phyloP scores from a whole-genome alignment of 805 yeast genomes.

The Vanderwaltozyma polyspora region DNA sequence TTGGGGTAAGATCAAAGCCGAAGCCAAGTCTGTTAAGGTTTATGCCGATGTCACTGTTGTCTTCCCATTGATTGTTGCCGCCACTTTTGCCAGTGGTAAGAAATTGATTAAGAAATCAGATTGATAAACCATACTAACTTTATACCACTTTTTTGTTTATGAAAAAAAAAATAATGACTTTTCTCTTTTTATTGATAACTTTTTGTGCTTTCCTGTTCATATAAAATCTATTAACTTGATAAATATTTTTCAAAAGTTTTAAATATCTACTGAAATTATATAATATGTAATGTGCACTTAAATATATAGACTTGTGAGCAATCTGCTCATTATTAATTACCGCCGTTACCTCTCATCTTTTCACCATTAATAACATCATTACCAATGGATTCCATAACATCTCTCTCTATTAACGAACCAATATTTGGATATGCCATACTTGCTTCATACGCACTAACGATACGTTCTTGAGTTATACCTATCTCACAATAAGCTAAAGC shows the following conservation, averaged over 20 bases:
- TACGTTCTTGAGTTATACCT: slow-evolving; percentile 74
- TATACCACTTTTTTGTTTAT: too few relatives aligned
- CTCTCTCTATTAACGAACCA: slow-evolving; percentile 63
- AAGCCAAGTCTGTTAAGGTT: slow-evolving; percentile 82
- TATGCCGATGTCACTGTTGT: slow-evolving; percentile 93
- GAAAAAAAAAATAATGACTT: too few relatives aligned
- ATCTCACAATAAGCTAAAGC: slow-evolving; percentile 77
- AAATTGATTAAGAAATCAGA: slow-evolving; percentile 2
- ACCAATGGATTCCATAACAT: slow-evolving; percentile 62
- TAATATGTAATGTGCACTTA: too few relatives aligned
- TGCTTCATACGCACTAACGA: slow-evolving; percentile 78
- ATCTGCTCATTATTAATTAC: background rate
- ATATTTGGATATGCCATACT: slow-evolving; percentile 64
- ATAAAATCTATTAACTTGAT: too few relatives aligned
- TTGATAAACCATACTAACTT: too few relatives aligned
- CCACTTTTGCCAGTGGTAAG: slow-evolving; percentile 73
- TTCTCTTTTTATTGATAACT: too few relatives aligned
- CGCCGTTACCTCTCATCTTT: slow-evolving; percentile 53
- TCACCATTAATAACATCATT: slow-evolving; percentile 59
- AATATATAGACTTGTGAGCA: too few relatives aligned
- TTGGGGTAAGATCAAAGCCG: slow-evolving; percentile 98
- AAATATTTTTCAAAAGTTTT: too few relatives aligned
- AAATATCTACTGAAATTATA: too few relatives aligned
- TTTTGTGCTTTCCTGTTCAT: too few relatives aligned
- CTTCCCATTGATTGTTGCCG: slow-evolving; percentile 93